Percentiles rank a stretch among this genome's conserved stretches.
Evolutionary conservation across 129 eudicot genomes (phyloP).

Genomic region (Calendula officinalis): DNA sequence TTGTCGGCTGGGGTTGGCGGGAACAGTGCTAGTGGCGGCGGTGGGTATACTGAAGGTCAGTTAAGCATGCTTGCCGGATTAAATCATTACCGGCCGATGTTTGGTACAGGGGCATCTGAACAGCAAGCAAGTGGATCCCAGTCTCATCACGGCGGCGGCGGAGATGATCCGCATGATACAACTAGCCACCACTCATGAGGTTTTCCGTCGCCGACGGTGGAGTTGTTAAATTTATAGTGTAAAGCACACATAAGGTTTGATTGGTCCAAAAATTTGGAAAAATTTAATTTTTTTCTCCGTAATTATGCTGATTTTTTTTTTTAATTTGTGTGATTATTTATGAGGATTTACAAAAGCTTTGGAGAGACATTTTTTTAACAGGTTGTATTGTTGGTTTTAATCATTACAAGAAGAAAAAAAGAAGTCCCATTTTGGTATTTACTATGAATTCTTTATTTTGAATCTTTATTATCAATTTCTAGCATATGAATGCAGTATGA

Average conservation of each 20-base stretch:
- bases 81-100: conserved; percentile 44
- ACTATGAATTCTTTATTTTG: conserved; percentile 14
- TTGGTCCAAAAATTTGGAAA: conserved; percentile 40
- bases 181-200: conserved; percentile 55
- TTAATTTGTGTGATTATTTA: conserved; percentile 43
- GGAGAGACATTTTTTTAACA: conserved; percentile 39
- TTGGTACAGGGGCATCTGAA: conserved; percentile 52
- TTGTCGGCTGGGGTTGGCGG: conserved; percentile 35
- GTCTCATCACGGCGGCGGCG: conserved; percentile 50
- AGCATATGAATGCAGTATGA: not conserved
- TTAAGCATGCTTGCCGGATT: conserved; percentile 69
- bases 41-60: conserved; percentile 63
- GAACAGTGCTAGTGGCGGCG: conserved; percentile 32
- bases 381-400: conserved; percentile 38
- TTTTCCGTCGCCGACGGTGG: conserved; percentile 10
- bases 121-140: conserved; percentile 77
- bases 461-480: not conserved
- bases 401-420: conserved; percentile 25
- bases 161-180: conserved; percentile 66
- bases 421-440: conserved; percentile 28
- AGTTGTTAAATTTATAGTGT: conserved; percentile 56
- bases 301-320: conserved; percentile 24
- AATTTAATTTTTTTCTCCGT: conserved; percentile 23
- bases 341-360: conserved; percentile 40
- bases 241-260: conserved; percentile 71